These are phyloP conservation scores for Colletotrichum orchidophilum DNA, from an alignment of 2,329 filamentous ascomycete genomes.

Conservation along the genomic window DNA sequence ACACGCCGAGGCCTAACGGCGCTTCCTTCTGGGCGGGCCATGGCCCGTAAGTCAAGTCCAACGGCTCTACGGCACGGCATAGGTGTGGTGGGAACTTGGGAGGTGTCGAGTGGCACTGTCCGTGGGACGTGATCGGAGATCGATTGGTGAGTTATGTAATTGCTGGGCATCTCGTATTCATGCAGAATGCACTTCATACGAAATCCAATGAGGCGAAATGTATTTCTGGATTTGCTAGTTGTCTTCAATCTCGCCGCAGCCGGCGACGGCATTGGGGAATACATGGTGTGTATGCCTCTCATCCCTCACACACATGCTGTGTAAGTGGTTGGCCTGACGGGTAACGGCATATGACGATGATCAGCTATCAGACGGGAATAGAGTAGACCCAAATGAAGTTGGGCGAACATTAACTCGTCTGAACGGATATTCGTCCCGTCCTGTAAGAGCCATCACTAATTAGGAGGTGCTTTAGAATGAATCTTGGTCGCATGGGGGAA, in stretches of 20 bases:
- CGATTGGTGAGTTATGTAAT: conserved; percentile 3
- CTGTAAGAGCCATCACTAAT: conserved; percentile 14
- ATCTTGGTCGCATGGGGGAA: conserved; percentile 9
- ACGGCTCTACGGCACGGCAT: conserved; percentile 11
- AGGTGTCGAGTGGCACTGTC: conserved; percentile 2
- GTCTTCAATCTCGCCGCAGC: not conserved
- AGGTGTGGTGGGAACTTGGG: conserved; percentile 15
- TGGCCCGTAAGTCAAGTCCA: conserved; percentile 6
- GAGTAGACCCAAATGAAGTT: not conserved
- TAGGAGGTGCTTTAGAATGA: conserved; percentile 10
- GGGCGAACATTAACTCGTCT: not conserved
- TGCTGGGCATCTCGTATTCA: conserved; percentile 31
- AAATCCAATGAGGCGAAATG: conserved; percentile 13
- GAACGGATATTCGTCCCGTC: conserved; percentile 1
- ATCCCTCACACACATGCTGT: not conserved
- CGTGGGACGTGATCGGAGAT: conserved; percentile 18
- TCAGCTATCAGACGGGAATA: conserved; percentile 12
- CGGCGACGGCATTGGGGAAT: not conserved
- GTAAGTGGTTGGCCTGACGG: conserved; percentile 5
- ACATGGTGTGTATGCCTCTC: not conserved
- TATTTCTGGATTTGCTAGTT: not conserved
- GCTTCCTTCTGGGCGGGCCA: conserved; percentile 2
- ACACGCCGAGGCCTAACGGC: conserved; percentile 5
- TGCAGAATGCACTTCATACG: conserved; percentile 19
- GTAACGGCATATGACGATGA: conserved; percentile 10